Base-by-base conservation (phyloP, 2,329 filamentous ascomycete genomes). In the Xylariales sp. region DNA sequence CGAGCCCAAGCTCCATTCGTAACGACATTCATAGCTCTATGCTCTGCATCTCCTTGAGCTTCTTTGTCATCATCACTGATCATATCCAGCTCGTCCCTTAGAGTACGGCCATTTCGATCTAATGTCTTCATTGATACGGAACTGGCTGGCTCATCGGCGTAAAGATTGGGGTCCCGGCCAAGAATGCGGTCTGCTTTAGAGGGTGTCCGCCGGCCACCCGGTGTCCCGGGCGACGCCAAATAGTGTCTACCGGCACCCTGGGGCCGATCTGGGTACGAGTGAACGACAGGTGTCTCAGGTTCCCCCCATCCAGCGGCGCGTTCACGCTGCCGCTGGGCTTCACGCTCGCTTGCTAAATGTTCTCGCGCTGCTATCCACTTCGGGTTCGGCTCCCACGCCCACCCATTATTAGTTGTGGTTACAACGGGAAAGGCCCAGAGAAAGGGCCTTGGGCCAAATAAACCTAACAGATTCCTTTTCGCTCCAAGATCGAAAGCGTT, bases 401-500 rank as follows among this genome's bases (percentile, higher is more conserved):
- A 99, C 28, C 96, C 96, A 78, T 99, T 93, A 41, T 95, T 95
- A 0, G 89, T 92, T 1, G 94, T 97, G 76, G 92, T 98, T 79
- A 87, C 89, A 53, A 98, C 82, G 0, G 96, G 96, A 1, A 98
- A 69, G 34, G 85, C 81, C 95, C 96, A 98, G 8, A 96, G 83
- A 32, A 87, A 80, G 1, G 89, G 90, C 0, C 83, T 87, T 0
- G 88, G 87, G 0, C 96, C 96, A 72, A 99, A 93, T 2, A 99
- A 86, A 77, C 97, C 93, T 0, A 81, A 77, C 5, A 98, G 79
- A 78, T 99, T 99, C 49, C 86, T 87, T 65, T 87, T 89, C 86
- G 91, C 91, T 67, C 96, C 96, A 1, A 97, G 88, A 74, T 99
- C 93, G 76, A 99, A 99, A 2, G 94, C 96, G 76, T 96, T 94